Base-by-base conservation (phyloP, 805 yeast species). In the Starmerella etchellsii region DNA sequence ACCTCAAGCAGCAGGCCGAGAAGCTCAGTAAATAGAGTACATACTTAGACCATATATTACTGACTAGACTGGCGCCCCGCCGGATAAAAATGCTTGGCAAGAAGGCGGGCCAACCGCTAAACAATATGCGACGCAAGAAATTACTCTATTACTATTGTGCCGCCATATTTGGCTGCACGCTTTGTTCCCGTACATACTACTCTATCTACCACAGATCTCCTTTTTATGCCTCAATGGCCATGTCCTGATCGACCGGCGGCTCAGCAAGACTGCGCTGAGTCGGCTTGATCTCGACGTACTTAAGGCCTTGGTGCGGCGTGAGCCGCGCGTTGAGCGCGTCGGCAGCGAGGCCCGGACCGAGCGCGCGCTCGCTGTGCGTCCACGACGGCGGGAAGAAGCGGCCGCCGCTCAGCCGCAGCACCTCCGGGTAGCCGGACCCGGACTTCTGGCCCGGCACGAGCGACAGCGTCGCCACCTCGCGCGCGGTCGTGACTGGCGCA, bases 341-440 rank as follows among this genome's bases (percentile, higher is more conserved):
- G 18, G 53, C 47, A 8, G 59, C 53, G n/a, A 54, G 67, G 6
- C 65, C 63, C 34, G 72, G 74, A 24, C 68, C 60, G 41, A 88
- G 62, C 59, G 78, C 78, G 62, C 67, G 76, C 31, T 71, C 65
- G 22, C 95, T 82, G 58, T 87, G 95, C 33, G 81, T 79, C 91
- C 94, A 91, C 52, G 95, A 87, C 44, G 71, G 69, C 39, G 76
- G 69, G 21, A 78, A 68, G 52, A 70, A 68, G 29, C 66, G 59
- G 36, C 94, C 94, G 35, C 96, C 96, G 22, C 88, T 74, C 48
- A 88, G 68, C 58, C 94, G 73, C 42, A 87, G 60, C 15, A 81
- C 64, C 59, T 81, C 91, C 11, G 60, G 60, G 42, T 56, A 53
- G 5, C 64, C 60, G 34, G 67, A 61, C 19, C 64, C 60, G 3